phyloP scores from a whole-genome alignment of 1,284 basidiomycete species.

The Xanthoconium separans region DNA sequence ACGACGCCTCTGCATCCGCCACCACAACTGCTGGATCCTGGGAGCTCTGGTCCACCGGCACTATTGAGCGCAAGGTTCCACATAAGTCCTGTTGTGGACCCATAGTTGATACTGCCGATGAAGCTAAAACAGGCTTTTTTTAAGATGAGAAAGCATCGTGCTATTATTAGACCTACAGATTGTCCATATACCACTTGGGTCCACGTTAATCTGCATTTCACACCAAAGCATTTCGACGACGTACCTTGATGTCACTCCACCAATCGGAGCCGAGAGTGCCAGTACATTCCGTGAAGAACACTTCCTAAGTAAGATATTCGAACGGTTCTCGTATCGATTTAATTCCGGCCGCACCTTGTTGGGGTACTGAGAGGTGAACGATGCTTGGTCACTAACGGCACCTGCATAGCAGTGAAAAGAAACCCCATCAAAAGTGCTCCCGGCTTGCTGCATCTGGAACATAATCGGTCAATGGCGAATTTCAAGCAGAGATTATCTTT shows the following conservation, averaged over 20 bases:
- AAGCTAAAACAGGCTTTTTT: conserved; percentile 29
- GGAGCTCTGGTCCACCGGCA: conserved; percentile 59
- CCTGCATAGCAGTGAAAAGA: conserved; percentile 54
- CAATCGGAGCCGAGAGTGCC: conserved; percentile 62
- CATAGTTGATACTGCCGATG: conserved; percentile 46
- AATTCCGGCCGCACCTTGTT: conserved; percentile 31
- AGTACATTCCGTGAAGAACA: conserved; percentile 54
- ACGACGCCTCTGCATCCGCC: conserved; percentile 66
- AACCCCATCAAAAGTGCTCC: conserved; percentile 45
- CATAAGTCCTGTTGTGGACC: conserved; percentile 57
- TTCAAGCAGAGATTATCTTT: neutral
- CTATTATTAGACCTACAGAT: conserved; percentile 46
- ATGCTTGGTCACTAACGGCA: conserved; percentile 38
- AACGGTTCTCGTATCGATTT: neutral
- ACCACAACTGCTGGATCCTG: conserved; percentile 61
- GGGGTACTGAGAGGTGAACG: conserved; percentile 46
- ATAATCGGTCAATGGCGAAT: neutral
- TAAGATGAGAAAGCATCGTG: neutral
- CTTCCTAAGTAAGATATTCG: conserved; percentile 29
- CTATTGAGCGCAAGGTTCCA: conserved; percentile 71
- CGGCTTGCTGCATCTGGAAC: conserved; percentile 47
- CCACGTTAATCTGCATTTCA: conserved; percentile 6
- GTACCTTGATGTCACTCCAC: conserved; percentile 77
- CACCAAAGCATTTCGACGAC: neutral
- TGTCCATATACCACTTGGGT: conserved; percentile 70